Base-by-base conservation (phyloP, 352 stramenopile species). In the Globisporangium viniferum region DNA sequence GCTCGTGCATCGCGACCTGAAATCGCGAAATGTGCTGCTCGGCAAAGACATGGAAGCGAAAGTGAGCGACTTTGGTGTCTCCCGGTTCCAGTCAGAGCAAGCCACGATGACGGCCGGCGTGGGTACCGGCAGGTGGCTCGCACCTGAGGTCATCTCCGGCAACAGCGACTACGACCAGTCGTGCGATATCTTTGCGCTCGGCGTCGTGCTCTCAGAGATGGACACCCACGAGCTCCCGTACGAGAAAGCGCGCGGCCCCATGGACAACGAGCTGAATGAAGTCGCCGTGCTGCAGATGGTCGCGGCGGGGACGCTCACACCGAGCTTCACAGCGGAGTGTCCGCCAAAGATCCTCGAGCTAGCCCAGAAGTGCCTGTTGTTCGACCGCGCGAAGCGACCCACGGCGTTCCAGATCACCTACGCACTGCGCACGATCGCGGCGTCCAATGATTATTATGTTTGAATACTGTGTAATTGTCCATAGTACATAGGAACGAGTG, bases 251-350 rank as follows among this genome's bases (percentile, higher is more conserved):
- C 65, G 71, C 51, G 66, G 70, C 0, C 54, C 62, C 0, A 69
- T 46, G 18, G 64, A 68, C 54, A 83, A 81, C 54, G 68, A 59
- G 41, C 59, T 86, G 27, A 66, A 68, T 3, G 73, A 81, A 36
- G 70, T 82, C 8, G 75, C 76, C 0, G 57, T 86, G n/a, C 62
- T 86, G 41, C 74, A 79, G 48, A 80, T 82, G 67, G 76, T 86
- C 20, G 74, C 76, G 1, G 57, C 54, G 2, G 78, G 78, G 0
- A 73, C 70, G 14, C 54, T 86, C 12, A 33, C 53, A 3, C 78
- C 78, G 3, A 73, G 64, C 14, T 83, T 84, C 44, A 72, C 69
- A 10, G n/a, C 29, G 5, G 10, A 39, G 3, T 83, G 74, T 39
- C 76, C 76, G 3, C 14, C 58, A 5, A 61, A 66, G 15, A 73